phyloP scores from a whole-genome alignment of 305 asterid genomes.

The Solanum hybrid region DNA sequence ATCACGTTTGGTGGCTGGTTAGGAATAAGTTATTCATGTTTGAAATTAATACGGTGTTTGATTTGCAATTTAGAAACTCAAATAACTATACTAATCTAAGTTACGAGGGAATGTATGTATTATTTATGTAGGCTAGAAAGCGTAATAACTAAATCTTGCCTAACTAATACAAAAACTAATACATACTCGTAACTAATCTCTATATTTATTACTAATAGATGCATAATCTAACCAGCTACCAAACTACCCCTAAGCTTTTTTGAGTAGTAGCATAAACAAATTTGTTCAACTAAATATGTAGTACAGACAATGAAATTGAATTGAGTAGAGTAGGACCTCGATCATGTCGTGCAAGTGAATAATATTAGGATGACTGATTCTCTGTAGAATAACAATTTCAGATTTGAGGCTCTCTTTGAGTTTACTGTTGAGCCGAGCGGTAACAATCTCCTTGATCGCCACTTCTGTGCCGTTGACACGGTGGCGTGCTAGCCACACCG shows the following conservation, averaged over 20 bases:
- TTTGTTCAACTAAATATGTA: neutral
- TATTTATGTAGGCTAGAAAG: neutral
- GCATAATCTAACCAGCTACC: neutral
- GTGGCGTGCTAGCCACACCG: constrained; percentile 87
- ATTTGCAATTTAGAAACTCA: neutral
- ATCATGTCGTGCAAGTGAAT: constrained; percentile 83
- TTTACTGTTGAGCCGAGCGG: constrained; percentile 43
- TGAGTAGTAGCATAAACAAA: neutral
- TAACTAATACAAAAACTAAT: neutral
- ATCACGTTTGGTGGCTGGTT: neutral
- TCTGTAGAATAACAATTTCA: constrained; percentile 68
- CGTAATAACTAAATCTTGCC: neutral
- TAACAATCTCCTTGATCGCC: constrained; percentile 72
- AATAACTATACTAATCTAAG: neutral
- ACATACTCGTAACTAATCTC: neutral
- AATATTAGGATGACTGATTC: constrained; percentile 77
- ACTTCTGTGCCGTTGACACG: constrained; percentile 62
- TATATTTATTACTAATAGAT: neutral
- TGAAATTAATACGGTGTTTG: neutral
- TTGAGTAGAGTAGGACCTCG: constrained; percentile 33
- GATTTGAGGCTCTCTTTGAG: constrained; percentile 67
- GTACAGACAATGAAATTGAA: neutral
- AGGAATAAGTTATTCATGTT: neutral
- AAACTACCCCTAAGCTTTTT: neutral
- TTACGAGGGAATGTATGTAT: neutral